Conservation (phyloP, 2,329 filamentous ascomycete genomes). For the Fusarium chlamydosporum region DNA sequence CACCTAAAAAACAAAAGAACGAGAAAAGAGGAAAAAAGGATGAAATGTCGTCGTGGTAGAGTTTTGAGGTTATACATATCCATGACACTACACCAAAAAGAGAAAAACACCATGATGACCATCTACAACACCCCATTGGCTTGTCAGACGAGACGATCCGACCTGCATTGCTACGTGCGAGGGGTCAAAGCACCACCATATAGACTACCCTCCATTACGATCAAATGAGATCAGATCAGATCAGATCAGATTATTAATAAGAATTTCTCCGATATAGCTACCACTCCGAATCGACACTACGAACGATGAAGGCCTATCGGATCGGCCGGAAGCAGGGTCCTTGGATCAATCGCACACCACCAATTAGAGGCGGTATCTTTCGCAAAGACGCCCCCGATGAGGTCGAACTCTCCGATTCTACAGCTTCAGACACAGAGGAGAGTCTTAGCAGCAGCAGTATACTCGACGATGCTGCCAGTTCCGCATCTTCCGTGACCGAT, state of each 20-base stretch:
- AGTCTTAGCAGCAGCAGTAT: constrained; percentile 13
- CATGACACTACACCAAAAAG: constrained; percentile 13
- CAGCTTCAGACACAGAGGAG: constrained; percentile 41
- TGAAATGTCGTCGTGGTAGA: not conserved
- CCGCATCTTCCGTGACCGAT: constrained; percentile 38
- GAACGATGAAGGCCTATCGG: constrained; percentile 71
- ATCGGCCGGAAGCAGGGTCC: constrained; percentile 70
- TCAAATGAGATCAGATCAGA: not conserved
- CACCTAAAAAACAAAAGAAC: not conserved
- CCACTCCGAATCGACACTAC: constrained; percentile 67
- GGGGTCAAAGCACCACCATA: not conserved
- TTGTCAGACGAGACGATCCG: constrained; percentile 1
- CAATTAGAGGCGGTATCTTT: constrained; percentile 67
- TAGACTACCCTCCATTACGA: constrained; percentile 6
- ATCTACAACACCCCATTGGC: constrained; percentile 36
- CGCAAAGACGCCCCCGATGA: constrained; percentile 38
- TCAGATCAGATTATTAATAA: constrained; percentile 36
- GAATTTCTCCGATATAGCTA: constrained; percentile 60
- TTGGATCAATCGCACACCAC: constrained; percentile 72
- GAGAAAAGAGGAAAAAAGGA: no score
- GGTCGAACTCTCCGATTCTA: constrained; percentile 32
- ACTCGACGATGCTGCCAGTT: constrained; percentile 36
- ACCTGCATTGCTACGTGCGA: constrained; percentile 10
- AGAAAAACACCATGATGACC: constrained; percentile 3
- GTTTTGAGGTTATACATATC: constrained; percentile 12